A percentile compares a stretch with the other conserved stretches of the same genome.
phyloP scores from a whole-genome alignment of 257 asterid species.

The Phtheirospermum japonicum region DNA sequence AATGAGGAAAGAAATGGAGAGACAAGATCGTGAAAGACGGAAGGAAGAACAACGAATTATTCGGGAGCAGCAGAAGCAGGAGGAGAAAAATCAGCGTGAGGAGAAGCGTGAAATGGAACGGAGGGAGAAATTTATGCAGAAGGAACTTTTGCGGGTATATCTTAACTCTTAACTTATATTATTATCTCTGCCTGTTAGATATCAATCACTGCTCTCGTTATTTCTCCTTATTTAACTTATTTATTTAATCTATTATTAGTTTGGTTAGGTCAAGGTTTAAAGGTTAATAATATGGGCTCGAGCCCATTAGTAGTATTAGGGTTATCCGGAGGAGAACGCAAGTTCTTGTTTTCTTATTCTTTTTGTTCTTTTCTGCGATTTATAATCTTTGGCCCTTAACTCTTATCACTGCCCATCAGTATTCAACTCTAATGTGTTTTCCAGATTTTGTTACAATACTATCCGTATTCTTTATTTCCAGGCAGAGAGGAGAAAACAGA shows the following conservation, averaged over 20 bases:
- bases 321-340: too few relatives aligned
- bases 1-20: constrained; percentile 87
- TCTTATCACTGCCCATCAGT: not conserved
- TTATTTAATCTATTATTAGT: too few relatives aligned
- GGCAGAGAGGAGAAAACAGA: constrained; percentile 94
- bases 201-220: too few relatives aligned
- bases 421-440: constrained; percentile 16
- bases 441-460: constrained; percentile 9
- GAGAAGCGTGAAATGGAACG: constrained; percentile 98
- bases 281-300: too few relatives aligned
- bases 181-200: not conserved
- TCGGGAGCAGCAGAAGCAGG: constrained; percentile 83
- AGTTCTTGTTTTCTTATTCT: too few relatives aligned
- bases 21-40: constrained; percentile 81
- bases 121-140: constrained; percentile 89
- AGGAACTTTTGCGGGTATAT: constrained; percentile 68
- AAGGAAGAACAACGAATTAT: constrained; percentile 82
- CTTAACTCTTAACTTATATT: constrained; percentile 14
- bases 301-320: too few relatives aligned
- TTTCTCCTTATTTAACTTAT: too few relatives aligned
- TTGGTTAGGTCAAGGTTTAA: too few relatives aligned
- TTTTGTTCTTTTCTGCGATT: too few relatives aligned
- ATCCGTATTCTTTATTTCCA: constrained; percentile 32
- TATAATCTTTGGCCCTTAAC: too few relatives aligned
- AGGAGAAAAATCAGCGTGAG: constrained; percentile 93